A percentile compares a stretch with the other conserved stretches of the same genome.
Evolutionary conservation across 176 grass and related monocot species (phyloP).

Genomic region (Rhynchospora tenuis): DNA sequence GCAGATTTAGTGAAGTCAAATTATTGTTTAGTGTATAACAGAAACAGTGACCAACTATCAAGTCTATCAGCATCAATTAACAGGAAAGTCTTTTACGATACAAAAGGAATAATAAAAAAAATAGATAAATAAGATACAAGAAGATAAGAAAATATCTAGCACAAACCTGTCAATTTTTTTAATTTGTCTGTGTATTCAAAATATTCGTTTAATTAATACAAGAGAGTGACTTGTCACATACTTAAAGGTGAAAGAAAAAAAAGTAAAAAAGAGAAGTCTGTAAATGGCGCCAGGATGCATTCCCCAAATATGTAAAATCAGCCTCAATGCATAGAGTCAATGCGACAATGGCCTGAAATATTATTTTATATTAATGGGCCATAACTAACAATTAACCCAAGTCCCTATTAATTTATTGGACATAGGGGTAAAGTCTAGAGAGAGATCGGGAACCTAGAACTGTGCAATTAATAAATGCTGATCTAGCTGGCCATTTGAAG

Average conservation of each 20-base stretch:
- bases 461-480: neutral
- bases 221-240: neutral
- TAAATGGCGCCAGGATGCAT: neutral
- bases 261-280: neutral
- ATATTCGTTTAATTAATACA: neutral
- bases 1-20: no score
- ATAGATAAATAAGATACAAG: neutral
- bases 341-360: neutral
- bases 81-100: no score
- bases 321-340: conserved; percentile 4
- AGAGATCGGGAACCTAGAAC: neutral
- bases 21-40: no score
- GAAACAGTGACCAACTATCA: no score
- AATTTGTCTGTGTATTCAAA: neutral
- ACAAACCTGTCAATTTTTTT: neutral
- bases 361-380: neutral
- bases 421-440: neutral
- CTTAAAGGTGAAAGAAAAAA: neutral
- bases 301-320: neutral
- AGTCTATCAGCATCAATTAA: no score
- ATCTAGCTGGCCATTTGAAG: neutral
- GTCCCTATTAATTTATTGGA: neutral
- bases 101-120: no score
- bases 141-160: neutral
- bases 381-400: neutral